These are phyloP conservation scores for Colletotrichum sp. DNA, from an alignment of 2,329 filamentous ascomycete species.

Conservation along the genomic window DNA sequence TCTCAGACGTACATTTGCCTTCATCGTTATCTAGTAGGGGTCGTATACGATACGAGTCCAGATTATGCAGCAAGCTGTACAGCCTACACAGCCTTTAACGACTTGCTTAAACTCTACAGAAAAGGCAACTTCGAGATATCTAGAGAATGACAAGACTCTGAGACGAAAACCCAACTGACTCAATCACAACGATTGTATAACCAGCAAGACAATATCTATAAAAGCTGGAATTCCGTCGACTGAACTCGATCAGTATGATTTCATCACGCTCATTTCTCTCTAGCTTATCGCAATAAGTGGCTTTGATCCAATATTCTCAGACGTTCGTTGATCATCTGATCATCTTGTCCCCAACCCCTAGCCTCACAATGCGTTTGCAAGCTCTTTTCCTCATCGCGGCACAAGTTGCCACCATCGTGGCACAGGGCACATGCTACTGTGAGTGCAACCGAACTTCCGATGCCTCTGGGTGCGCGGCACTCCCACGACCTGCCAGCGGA, in stretches of 20 bases:
- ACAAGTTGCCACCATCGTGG: not conserved
- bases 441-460: not conserved
- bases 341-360: fast-evolving
- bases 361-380: not conserved
- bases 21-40: not conserved
- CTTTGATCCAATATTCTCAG: not conserved
- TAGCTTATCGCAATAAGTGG: not conserved
- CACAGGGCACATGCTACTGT: not conserved
- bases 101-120: not conserved
- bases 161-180: not conserved
- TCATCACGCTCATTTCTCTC: not conserved
- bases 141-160: not conserved
- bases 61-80: not conserved
- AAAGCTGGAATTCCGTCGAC: not conserved
- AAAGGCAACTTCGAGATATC: not conserved
- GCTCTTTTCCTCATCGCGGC: not conserved
- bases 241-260: not conserved
- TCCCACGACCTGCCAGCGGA: not conserved
- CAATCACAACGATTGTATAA: not conserved
- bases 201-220: not conserved
- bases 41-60: not conserved
- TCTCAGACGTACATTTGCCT: not conserved
- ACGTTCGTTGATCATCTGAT: not conserved
- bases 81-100: not conserved
- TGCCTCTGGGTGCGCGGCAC: not conserved